Evolutionary conservation across 257 asterid species (phyloP).

Genomic region (Avicennia marina): DNA sequence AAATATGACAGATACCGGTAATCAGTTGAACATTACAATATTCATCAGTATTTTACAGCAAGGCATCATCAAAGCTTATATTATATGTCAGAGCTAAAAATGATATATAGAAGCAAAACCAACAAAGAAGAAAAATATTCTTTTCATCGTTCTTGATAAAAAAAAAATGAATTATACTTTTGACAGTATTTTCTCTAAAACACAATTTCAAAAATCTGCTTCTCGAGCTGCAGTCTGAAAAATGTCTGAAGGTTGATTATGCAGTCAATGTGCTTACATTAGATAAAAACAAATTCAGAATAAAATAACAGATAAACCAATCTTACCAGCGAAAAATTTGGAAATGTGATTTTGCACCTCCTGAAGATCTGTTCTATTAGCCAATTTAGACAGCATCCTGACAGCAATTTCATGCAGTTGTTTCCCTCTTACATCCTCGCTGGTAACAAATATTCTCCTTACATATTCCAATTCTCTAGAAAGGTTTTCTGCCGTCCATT

Average conservation of each 20-base stretch:
- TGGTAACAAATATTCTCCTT: slow-evolving; percentile 57
- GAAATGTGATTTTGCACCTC: slow-evolving; percentile 56
- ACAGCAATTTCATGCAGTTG: slow-evolving; percentile 56
- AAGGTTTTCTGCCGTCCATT: slow-evolving; percentile 84
- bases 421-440: slow-evolving; percentile 84
- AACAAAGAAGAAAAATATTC: too few relatives aligned
- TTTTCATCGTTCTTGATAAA: too few relatives aligned
- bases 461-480: slow-evolving; percentile 79
- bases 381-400: slow-evolving; percentile 59
- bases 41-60: too few relatives aligned
- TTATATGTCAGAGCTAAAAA: too few relatives aligned
- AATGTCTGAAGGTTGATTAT: slow-evolving; percentile 1
- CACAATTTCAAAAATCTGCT: not conserved
- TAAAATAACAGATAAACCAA: not conserved
- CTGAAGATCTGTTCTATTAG: slow-evolving; percentile 52
- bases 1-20: too few relatives aligned
- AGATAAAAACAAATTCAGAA: not conserved
- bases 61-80: too few relatives aligned
- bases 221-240: slow-evolving; percentile 4
- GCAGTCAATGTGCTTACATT: slow-evolving; percentile 8
- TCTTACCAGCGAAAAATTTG: slow-evolving; percentile 65
- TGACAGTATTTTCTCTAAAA: not conserved
- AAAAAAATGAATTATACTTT: too few relatives aligned
- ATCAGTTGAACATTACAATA: too few relatives aligned
- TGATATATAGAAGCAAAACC: too few relatives aligned